phyloP scores from a whole-genome alignment of 306 rosid species.

The Citrullus mucosospermus region DNA sequence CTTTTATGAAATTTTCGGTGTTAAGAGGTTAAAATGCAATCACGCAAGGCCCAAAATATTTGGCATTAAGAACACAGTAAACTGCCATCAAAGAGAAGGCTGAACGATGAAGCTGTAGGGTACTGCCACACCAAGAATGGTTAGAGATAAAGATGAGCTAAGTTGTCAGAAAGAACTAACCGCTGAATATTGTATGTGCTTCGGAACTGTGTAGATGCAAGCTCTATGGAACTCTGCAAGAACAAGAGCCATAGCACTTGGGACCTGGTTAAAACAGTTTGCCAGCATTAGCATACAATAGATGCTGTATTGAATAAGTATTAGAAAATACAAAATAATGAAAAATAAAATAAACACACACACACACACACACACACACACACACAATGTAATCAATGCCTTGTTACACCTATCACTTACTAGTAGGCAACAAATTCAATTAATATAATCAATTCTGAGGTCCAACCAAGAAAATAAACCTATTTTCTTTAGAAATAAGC shows the following conservation, averaged over 20 bases:
- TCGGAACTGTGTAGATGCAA: slow-evolving; percentile 80
- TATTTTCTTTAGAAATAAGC: not conserved
- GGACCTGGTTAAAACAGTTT: slow-evolving; percentile 41
- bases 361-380: too few relatives aligned
- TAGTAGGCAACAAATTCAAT: not conserved
- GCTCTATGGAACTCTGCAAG: slow-evolving; percentile 80
- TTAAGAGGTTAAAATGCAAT: not conserved
- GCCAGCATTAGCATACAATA: not conserved
- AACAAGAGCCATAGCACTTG: slow-evolving; percentile 58
- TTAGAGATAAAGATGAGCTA: not conserved
- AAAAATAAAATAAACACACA: too few relatives aligned
- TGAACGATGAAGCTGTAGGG: not conserved
- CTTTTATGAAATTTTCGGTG: not conserved
- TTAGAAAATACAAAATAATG: not conserved
- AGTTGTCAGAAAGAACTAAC: slow-evolving; percentile 19
- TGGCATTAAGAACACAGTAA: not conserved
- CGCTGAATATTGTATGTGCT: slow-evolving; percentile 54
- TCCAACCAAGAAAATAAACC: not conserved
- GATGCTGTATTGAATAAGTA: not conserved
- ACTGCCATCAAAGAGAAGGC: not conserved
- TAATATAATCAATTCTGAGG: not conserved
- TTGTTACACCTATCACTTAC: not conserved
- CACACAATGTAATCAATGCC: not conserved
- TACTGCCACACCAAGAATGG: not conserved
- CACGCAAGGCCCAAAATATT: not conserved